These are phyloP conservation scores for Solanum sparsipilum DNA, from an alignment of 257 asterid species.

Conservation along the genomic window DNA sequence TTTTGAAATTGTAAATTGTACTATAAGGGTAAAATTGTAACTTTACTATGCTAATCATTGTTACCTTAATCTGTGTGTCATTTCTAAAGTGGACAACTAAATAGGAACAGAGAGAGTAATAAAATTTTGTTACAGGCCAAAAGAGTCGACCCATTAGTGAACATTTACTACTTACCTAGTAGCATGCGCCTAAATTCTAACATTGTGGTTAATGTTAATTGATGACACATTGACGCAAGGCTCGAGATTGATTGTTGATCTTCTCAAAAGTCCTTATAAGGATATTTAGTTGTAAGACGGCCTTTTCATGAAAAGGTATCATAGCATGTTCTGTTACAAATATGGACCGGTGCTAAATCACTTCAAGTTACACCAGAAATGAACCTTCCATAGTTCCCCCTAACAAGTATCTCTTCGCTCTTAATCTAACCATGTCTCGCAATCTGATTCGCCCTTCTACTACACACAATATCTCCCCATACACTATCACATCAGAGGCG, in stretches of 20 bases:
- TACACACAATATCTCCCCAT: too few relatives aligned
- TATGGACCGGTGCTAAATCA: background rate
- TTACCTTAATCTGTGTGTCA: too few relatives aligned
- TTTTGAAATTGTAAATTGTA: too few relatives aligned
- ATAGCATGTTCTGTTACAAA: background rate
- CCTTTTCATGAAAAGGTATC: background rate
- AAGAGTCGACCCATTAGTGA: too few relatives aligned
- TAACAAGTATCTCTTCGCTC: background rate
- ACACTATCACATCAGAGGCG: too few relatives aligned
- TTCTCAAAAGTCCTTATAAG: background rate
- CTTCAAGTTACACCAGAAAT: background rate
- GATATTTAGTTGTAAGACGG: rapidly evolving
- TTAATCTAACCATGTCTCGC: background rate
- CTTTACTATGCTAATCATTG: too few relatives aligned
- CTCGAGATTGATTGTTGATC: background rate
- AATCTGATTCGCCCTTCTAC: background rate
- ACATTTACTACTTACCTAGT: background rate
- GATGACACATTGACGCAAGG: background rate
- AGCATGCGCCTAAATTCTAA: background rate
- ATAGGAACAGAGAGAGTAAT: too few relatives aligned
- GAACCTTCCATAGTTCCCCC: background rate
- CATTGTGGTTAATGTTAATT: too few relatives aligned
- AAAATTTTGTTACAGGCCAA: background rate
- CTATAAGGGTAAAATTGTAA: too few relatives aligned
- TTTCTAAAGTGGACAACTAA: too few relatives aligned